Evolutionary conservation across 768 basidiomycete genomes (phyloP).

Genomic region (Termitomyces sp.): DNA sequence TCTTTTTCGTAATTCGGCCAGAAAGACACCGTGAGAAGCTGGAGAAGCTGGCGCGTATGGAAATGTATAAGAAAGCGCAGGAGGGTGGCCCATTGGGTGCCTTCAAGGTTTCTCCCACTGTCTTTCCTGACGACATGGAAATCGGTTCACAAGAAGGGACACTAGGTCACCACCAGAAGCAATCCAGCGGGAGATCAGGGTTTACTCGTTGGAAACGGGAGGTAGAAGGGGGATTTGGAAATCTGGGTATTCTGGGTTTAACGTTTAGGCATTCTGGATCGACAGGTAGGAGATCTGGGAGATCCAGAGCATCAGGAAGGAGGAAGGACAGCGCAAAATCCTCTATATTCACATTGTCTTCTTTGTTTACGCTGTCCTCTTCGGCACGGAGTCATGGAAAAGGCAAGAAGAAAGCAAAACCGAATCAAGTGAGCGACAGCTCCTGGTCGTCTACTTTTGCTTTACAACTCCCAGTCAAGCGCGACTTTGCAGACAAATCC

Average conservation of each 20-base stretch:
- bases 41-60: slow-evolving; percentile 15
- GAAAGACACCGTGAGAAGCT: slow-evolving; percentile 29
- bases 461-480: slow-evolving; percentile 29
- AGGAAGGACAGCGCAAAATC: slow-evolving; percentile 23
- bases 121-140: slow-evolving; percentile 8
- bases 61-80: slow-evolving; percentile 7
- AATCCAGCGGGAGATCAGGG: slow-evolving; percentile 31
- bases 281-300: slow-evolving; percentile 17
- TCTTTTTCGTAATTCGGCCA: slow-evolving; percentile 45
- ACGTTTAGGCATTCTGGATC: slow-evolving; percentile 38
- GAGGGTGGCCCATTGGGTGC: slow-evolving; percentile 16
- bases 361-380: slow-evolving; percentile 17
- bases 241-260: slow-evolving; percentile 31
- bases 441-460: slow-evolving; percentile 34
- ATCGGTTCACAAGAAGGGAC: slow-evolving; percentile 9
- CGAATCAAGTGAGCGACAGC: slow-evolving; percentile 21
- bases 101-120: slow-evolving; percentile 18
- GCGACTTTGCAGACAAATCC: slow-evolving; percentile 21
- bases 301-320: slow-evolving; percentile 6
- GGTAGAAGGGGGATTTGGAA: slow-evolving; percentile 29
- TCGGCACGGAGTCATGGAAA: slow-evolving; percentile 26
- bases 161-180: slow-evolving; percentile 11
- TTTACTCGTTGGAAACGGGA: slow-evolving; percentile 44
- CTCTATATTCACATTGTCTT: slow-evolving; percentile 21
- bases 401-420: slow-evolving; percentile 32